These are phyloP conservation scores for Mortierella sp. DNA, from an alignment of 371 early-diverging fungal genomes.

Conservation along the genomic window DNA sequence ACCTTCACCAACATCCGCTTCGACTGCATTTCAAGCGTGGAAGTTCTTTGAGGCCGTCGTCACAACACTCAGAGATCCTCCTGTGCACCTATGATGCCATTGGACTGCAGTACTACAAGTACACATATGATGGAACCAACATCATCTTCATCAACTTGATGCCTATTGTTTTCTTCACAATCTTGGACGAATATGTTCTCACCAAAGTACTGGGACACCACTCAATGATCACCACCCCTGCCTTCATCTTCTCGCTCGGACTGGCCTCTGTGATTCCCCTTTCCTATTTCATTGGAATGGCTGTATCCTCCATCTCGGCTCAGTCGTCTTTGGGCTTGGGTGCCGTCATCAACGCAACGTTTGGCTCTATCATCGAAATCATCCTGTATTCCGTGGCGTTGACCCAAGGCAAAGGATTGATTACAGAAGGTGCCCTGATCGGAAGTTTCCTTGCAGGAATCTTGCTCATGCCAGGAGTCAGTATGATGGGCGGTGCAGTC, in stretches of 20 bases:
- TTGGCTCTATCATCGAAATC: constrained; percentile 96
- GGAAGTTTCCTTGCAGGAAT: constrained; percentile 92
- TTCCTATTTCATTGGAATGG: constrained; percentile 97
- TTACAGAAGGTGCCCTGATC: constrained; percentile 94
- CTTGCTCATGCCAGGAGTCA: constrained; percentile 92
- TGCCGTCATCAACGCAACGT: constrained; percentile 97
- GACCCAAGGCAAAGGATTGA: constrained; percentile 83
- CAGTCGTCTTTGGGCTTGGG: constrained; percentile 93
- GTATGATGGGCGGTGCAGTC: constrained; percentile 94
- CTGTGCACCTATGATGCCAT: constrained; percentile 84
- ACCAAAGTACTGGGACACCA: constrained; percentile 60
- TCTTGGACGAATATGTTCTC: constrained; percentile 84
- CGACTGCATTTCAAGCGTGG: constrained; percentile 77
- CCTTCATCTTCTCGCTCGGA: constrained; percentile 79
- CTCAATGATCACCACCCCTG: constrained; percentile 66
- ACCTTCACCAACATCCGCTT: constrained; percentile 83
- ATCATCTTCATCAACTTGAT: constrained; percentile 95
- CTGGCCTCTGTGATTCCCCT: constrained; percentile 92
- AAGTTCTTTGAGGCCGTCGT: constrained; percentile 55
- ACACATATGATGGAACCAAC: constrained; percentile 96
- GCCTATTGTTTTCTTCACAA: constrained; percentile 80
- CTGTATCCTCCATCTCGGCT: constrained; percentile 94
- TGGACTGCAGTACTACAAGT: constrained; percentile 91
- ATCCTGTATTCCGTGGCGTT: constrained; percentile 92
- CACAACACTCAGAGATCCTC: constrained; percentile 65